These are phyloP conservation scores for Aegilops longissima DNA, from an alignment of 176 grass and related monocot species.

Conservation along the genomic window DNA sequence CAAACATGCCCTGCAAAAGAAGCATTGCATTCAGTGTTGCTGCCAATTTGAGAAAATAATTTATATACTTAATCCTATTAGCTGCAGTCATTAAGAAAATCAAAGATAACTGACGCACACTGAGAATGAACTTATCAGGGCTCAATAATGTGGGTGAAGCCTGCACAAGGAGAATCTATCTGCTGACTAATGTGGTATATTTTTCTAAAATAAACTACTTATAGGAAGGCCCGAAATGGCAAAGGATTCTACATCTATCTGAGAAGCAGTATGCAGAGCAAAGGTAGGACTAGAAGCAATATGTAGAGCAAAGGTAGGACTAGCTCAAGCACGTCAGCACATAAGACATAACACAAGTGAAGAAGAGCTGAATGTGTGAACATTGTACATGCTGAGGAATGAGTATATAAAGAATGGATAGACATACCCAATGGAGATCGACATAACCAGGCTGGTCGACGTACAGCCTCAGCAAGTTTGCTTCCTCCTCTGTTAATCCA, in stretches of 20 bases:
- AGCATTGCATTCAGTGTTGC: not conserved
- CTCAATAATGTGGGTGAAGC: not conserved
- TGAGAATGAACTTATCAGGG: not conserved
- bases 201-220: not conserved
- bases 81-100: not conserved
- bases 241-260: not conserved
- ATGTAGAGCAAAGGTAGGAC: not conserved
- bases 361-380: not conserved
- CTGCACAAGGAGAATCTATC: not conserved
- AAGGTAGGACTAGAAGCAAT: too few relatives aligned
- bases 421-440: slow-evolving; percentile 96
- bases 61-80: not conserved
- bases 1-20: slow-evolving; percentile 85
- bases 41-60: slow-evolving; percentile 13
- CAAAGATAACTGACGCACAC: not conserved
- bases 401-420: not conserved
- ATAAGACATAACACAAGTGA: not conserved
- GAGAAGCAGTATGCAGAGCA: not conserved
- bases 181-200: not conserved
- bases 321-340: not conserved
- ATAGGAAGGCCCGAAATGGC: not conserved
- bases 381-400: not conserved
- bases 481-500: slow-evolving; percentile 80
- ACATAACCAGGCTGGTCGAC: slow-evolving; percentile 86
- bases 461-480: slow-evolving; percentile 64